Evolutionary conservation across 169 alveolate species (phyloP).

Genomic region (Plasmodium coatneyi): DNA sequence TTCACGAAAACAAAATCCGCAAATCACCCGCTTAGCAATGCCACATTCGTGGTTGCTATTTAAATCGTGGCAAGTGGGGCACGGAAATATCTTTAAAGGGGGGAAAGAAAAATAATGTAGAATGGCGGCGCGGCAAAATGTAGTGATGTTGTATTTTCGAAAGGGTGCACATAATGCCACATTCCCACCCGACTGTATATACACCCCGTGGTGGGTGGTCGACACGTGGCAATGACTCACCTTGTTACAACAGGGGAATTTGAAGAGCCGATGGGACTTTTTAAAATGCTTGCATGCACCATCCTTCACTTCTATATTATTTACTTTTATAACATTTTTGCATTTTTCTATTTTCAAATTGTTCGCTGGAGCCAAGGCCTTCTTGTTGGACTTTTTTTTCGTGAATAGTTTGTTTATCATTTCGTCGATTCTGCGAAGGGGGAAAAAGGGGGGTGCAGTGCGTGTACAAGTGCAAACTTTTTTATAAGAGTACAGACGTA

Average conservation of each 20-base stretch:
- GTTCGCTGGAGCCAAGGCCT: conserved; percentile 18
- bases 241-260: conserved; percentile 81
- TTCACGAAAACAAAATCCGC: conserved; percentile 81
- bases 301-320: conserved; percentile 71
- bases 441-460: background rate
- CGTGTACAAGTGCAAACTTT: background rate
- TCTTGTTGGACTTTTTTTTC: conserved; percentile 27
- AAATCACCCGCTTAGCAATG: conserved; percentile 78
- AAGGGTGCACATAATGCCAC: background rate
- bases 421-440: conserved; percentile 38
- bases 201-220: background rate
- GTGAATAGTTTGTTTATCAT: conserved; percentile 69
- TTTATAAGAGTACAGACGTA: background rate
- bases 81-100: conserved; percentile 73
- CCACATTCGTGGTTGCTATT: conserved; percentile 77
- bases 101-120: background rate
- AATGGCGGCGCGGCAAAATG: background rate
- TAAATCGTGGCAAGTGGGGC: conserved; percentile 80
- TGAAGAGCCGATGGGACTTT: conserved; percentile 77
- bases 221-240: background rate
- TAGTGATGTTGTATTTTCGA: background rate
- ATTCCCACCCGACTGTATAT: background rate
- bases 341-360: conserved; percentile 61
- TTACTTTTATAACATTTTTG: conserved; percentile 63
- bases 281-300: conserved; percentile 82